phyloP scores from a whole-genome alignment of 2,329 filamentous ascomycete genomes.

The Exophiala aquamarina region DNA sequence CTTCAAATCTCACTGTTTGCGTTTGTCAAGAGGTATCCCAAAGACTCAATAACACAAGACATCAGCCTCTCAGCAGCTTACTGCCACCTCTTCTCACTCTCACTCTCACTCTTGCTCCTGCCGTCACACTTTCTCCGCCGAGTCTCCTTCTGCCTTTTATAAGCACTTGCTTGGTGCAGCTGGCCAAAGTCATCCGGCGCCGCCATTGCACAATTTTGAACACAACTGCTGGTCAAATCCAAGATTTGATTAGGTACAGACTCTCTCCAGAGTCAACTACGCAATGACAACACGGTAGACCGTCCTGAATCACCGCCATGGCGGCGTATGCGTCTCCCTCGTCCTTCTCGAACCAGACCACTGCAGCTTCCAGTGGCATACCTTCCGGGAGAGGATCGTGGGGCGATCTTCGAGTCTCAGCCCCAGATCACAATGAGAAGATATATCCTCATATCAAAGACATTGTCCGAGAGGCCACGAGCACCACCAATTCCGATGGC shows the following conservation, averaged over 20 bases:
- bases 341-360: constrained; percentile 15
- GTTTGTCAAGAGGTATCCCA: no score
- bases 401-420: constrained; percentile 22
- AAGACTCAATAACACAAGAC: no score
- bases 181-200: no score
- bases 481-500: constrained; percentile 32
- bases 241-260: background rate
- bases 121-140: no score
- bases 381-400: constrained; percentile 21
- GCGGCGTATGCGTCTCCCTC: constrained; percentile 26
- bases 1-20: no score
- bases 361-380: constrained; percentile 11
- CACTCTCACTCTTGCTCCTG: no score
- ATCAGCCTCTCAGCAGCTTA: no score
- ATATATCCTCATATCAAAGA: constrained; percentile 45
- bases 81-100: no score
- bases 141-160: no score
- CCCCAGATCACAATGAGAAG: constrained; percentile 14
- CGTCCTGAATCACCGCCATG: constrained; percentile 19
- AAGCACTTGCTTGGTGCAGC: no score
- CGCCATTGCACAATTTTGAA: no score
- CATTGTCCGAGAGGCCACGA: constrained; percentile 46
- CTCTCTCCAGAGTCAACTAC: constrained; percentile 1
- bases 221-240: no score
- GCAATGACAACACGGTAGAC: constrained; percentile 22